Conservation (phyloP, 495 filamentous ascomycete species). For the Aspergillus nanangensis region DNA sequence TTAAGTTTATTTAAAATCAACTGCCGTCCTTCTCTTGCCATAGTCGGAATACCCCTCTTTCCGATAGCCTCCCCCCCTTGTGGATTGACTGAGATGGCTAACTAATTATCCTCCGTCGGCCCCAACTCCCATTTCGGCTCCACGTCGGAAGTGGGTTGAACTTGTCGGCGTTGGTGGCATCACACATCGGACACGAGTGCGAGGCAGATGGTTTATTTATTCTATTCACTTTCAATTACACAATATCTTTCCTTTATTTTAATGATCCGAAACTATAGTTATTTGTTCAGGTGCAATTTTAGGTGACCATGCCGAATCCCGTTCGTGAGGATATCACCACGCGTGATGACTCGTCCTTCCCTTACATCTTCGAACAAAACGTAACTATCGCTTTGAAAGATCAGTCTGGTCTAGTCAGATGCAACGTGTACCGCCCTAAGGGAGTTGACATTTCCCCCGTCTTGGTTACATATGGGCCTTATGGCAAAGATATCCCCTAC, state of each 20-base stretch:
- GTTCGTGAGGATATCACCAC: constrained; percentile 35
- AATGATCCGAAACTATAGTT: too few relatives aligned
- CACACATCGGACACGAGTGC: not conserved
- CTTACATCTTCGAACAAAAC: constrained; percentile 38
- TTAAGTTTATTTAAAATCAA: not conserved
- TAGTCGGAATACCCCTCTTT: not conserved
- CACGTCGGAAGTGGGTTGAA: constrained; percentile 15
- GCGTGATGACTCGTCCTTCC: constrained; percentile 25
- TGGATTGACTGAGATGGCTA: too few relatives aligned
- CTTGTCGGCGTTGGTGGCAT: not conserved
- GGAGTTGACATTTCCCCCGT: constrained; percentile 24
- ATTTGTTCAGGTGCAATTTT: not conserved
- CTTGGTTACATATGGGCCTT: constrained; percentile 48
- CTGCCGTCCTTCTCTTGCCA: too few relatives aligned
- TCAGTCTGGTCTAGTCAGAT: constrained; percentile 31
- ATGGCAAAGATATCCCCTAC: constrained; percentile 55
- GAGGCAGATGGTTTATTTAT: too few relatives aligned
- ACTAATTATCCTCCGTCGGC: too few relatives aligned
- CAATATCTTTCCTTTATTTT: too few relatives aligned
- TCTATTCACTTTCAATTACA: not conserved
- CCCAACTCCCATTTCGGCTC: constrained; percentile 25
- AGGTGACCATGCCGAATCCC: constrained; percentile 31
- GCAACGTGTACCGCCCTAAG: constrained; percentile 39
- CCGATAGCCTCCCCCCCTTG: too few relatives aligned
- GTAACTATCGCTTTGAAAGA: constrained; percentile 28